Base-by-base conservation (phyloP, 345 rosid species). In the Rhodomyrtus tomentosa region DNA sequence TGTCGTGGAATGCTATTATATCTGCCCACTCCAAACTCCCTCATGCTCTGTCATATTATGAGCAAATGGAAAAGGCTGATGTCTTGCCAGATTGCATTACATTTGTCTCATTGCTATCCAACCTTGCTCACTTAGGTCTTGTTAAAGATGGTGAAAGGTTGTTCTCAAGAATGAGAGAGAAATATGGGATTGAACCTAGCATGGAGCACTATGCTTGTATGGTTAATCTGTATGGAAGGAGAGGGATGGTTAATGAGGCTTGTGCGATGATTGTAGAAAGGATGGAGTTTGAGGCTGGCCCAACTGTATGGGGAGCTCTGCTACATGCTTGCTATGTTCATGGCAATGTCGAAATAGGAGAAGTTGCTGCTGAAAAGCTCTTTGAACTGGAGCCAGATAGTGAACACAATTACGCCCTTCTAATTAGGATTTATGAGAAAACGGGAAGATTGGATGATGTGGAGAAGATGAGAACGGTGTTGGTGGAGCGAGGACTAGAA, bases 241-340 rank as follows among this genome's bases (percentile, higher is more conserved):
- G 93, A 55, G 98, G 96, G 53, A 83, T 91, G 90, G 72, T 95
- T 25, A 81, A 85, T 7, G 89, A 95, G 88, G 98, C 99, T 18
- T 93, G 92, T 86, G 84, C 87, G 25, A 83, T 93, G 82, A 88
- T 96, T 56, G 89, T 83, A 20, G 90, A 93, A 81, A 85, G 88
- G 84, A 91, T 96, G 95, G 94, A 83, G 83, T 84, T 88, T 81
- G 94, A 94, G 81, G 96, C 98, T 10, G 96, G 98, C 52, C 93
- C 96, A 53, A 91, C 95, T 20, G 96, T 91, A 73, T 95, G 99
- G 98, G 98, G 98, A 86, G 98, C 98, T 20, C 87, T 96, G 89
- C 85, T 94, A 52, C 92, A 95, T 90, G 94, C 93, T 58, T 94
- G 96, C 89, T 91, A 85, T 84, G 86, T 95, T 82, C 95, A 94